phyloP scores from a whole-genome alignment of 2,329 filamentous ascomycete genomes.

The Paecilomyces sp. region DNA sequence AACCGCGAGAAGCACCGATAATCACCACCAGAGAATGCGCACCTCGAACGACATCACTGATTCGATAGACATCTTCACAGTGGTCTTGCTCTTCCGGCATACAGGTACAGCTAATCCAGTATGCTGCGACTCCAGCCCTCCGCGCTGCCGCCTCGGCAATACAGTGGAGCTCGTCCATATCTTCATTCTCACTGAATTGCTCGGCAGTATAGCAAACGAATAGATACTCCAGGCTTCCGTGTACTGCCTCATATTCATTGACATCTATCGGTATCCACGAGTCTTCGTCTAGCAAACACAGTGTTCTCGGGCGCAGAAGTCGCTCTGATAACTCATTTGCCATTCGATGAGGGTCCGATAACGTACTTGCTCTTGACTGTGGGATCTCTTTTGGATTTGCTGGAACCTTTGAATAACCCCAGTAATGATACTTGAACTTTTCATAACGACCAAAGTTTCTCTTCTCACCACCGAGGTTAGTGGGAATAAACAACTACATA shows the following conservation, averaged over 20 bases:
- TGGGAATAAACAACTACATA: neutral
- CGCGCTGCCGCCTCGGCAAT: conserved; percentile 34
- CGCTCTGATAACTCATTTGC: neutral
- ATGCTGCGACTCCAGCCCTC: conserved; percentile 30
- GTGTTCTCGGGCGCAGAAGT: conserved; percentile 2
- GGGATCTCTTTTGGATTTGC: neutral
- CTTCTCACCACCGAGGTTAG: neutral
- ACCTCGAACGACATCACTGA: conserved; percentile 40
- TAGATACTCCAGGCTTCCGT: conserved; percentile 19
- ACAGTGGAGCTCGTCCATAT: conserved; percentile 21
- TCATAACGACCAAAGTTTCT: neutral
- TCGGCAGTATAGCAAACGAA: conserved; percentile 37
- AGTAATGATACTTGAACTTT: neutral
- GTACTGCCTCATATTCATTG: neutral
- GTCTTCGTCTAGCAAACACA: conserved; percentile 1
- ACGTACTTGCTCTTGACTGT: neutral
- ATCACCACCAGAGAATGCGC: conserved; percentile 37
- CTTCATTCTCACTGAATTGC: conserved; percentile 29
- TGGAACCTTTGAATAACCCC: neutral
- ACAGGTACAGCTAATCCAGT: conserved; percentile 40
- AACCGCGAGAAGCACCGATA: conserved; percentile 22
- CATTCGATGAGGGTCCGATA: neutral
- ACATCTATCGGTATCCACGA: neutral
- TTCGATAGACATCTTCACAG: conserved; percentile 34
- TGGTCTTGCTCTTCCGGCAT: conserved; percentile 28